Percentiles rank a stretch among this genome's conserved stretches.
Evolutionary conservation across 73 alveolate genomes (phyloP).

Genomic region (Tetrahymena borealis): DNA sequence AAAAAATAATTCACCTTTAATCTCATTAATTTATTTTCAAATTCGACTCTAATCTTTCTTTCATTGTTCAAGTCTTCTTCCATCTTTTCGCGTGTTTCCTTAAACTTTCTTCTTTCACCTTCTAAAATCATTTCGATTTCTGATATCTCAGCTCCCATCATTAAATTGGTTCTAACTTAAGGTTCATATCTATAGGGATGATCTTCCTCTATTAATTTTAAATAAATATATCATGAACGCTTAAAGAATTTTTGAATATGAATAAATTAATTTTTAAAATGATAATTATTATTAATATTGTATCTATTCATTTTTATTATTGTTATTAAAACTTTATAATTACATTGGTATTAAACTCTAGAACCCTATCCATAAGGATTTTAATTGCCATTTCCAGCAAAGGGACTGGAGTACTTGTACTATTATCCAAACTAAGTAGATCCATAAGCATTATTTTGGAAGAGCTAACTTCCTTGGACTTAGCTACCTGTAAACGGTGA

Average conservation of each 20-base stretch:
- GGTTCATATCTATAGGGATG: background rate
- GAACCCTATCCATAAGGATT: background rate
- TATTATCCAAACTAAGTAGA: background rate
- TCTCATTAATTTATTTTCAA: background rate
- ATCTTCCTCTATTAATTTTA: background rate
- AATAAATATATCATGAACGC: too few relatives aligned
- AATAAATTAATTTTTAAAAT: too few relatives aligned
- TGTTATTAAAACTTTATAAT: too few relatives aligned
- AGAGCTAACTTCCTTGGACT: background rate
- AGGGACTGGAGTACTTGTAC: background rate
- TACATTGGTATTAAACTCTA: background rate
- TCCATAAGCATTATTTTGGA: background rate
- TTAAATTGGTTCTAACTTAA: background rate
- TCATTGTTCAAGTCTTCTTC: background rate
- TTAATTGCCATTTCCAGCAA: background rate
- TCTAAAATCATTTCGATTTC: background rate
- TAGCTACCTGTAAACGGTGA: conserved; percentile 2
- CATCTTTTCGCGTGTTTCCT: background rate
- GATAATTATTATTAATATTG: too few relatives aligned
- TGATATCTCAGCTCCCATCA: background rate
- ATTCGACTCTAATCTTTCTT: background rate
- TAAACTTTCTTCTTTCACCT: background rate
- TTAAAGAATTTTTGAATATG: too few relatives aligned
- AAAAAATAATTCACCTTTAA: background rate
- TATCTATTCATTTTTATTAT: too few relatives aligned